Evolutionary conservation across 2,329 filamentous ascomycete species (phyloP).

Genomic region (Aspergillus sp.): DNA sequence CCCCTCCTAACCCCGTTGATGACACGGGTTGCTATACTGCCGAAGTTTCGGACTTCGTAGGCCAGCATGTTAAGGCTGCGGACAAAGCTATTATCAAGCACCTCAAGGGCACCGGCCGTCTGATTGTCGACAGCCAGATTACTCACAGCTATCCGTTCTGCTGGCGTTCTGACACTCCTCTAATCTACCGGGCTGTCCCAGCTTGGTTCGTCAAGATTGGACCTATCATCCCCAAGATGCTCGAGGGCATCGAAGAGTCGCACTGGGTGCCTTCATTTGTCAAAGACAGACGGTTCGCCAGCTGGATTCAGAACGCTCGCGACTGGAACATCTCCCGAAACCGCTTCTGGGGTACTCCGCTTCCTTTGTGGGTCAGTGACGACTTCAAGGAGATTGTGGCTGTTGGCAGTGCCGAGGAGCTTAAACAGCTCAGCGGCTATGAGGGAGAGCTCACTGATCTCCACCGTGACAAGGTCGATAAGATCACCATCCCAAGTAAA

Average conservation of each 20-base stretch:
- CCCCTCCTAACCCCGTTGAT: constrained; percentile 89
- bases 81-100: constrained; percentile 92
- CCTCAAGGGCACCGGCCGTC: constrained; percentile 70
- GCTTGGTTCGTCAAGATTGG: constrained; percentile 94
- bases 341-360: constrained; percentile 91
- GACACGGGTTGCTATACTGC: constrained; percentile 75
- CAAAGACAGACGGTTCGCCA: constrained; percentile 86
- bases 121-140: constrained; percentile 82
- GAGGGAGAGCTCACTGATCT: constrained; percentile 79
- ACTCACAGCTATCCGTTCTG: constrained; percentile 93
- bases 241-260: constrained; percentile 83
- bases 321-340: constrained; percentile 97
- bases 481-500: constrained; percentile 90
- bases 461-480: constrained; percentile 88
- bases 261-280: constrained; percentile 91
- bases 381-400: constrained; percentile 85
- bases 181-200: constrained; percentile 88
- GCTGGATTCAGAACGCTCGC: constrained; percentile 85
- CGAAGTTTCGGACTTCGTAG: constrained; percentile 75
- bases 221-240: constrained; percentile 78
- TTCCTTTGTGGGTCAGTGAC: constrained; percentile 88
- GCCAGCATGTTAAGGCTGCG: constrained; percentile 85
- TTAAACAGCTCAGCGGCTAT: constrained; percentile 83
- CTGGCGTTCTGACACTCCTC: constrained; percentile 87
- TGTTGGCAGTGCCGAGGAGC: constrained; percentile 77